These are phyloP conservation scores for Exserohilum rostratum DNA, from an alignment of 2,329 filamentous ascomycete genomes.

Conservation along the genomic window DNA sequence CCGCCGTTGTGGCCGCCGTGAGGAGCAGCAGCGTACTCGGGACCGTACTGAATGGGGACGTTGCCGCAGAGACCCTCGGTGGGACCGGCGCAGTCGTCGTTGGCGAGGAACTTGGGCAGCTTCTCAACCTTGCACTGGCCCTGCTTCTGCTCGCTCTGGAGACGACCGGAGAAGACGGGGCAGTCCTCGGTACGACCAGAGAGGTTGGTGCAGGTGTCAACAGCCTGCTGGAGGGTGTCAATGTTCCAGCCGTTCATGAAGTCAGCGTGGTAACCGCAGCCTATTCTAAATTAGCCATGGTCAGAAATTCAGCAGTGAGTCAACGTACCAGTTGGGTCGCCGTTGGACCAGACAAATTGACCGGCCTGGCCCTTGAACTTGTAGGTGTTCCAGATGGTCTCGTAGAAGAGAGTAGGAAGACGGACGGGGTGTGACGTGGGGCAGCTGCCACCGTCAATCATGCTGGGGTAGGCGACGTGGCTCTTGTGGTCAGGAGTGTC, in stretches of 20 bases:
- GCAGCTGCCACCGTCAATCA: conserved; percentile 61
- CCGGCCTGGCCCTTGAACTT: conserved; percentile 58
- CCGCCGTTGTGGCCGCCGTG: conserved; percentile 26
- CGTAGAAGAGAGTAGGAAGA: conserved; percentile 65
- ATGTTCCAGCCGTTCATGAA: conserved; percentile 75
- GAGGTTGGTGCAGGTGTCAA: conserved; percentile 73
- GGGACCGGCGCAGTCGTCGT: conserved; percentile 66
- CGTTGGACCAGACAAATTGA: conserved; percentile 71
- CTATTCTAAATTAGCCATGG: conserved; percentile 49
- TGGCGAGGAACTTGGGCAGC: conserved; percentile 60
- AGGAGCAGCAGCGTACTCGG: conserved; percentile 47
- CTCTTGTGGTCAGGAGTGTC: conserved; percentile 65
- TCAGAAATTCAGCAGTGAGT: conserved; percentile 29
- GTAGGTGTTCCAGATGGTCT: conserved; percentile 62
- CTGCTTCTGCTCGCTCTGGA: conserved; percentile 65
- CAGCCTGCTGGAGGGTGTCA: conserved; percentile 67
- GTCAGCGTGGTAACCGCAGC: conserved; percentile 74
- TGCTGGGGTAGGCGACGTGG: conserved; percentile 69
- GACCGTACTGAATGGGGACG: conserved; percentile 56
- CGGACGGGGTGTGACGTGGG: conserved; percentile 61
- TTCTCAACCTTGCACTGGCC: conserved; percentile 65
- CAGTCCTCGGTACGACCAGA: conserved; percentile 77
- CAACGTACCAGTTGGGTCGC: conserved; percentile 72
- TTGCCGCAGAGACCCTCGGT: conserved; percentile 70
- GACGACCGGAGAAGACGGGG: conserved; percentile 63